A percentile compares a stretch with the other conserved stretches of the same genome.
Conservation (phyloP, 1,284 basidiomycete genomes). For the Blastosporella zonata region DNA sequence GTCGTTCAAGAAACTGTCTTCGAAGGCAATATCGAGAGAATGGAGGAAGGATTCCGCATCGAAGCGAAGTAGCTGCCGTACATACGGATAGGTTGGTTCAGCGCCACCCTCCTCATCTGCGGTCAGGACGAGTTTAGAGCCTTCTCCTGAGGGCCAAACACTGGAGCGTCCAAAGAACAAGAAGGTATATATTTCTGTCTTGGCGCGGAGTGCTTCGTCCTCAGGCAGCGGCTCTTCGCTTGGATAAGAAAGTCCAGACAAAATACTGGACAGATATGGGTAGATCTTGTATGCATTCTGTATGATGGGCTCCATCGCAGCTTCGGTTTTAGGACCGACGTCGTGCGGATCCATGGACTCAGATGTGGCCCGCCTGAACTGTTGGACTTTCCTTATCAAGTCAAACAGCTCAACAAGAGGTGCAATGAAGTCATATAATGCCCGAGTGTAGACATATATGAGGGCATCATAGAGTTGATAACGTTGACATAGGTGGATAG, state of each 20-base stretch:
- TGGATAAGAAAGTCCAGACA: constrained; percentile 89
- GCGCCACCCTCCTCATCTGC: constrained; percentile 65
- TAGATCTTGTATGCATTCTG: constrained; percentile 91
- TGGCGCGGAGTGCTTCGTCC: constrained; percentile 64
- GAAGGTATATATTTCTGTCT: constrained; percentile 74
- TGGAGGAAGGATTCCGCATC: constrained; percentile 96
- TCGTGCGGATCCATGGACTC: constrained; percentile 31
- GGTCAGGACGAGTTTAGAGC: constrained; percentile 71
- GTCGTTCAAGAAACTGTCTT: constrained; percentile 89
- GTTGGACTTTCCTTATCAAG: constrained; percentile 71
- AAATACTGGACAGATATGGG: constrained; percentile 82
- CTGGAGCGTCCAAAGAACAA: constrained; percentile 81
- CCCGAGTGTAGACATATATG: constrained; percentile 90
- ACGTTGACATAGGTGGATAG: constrained; percentile 80
- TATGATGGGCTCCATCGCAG: constrained; percentile 55
- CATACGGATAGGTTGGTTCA: constrained; percentile 88
- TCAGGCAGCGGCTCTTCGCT: constrained; percentile 71
- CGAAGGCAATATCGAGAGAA: constrained; percentile 91
- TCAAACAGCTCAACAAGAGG: constrained; percentile 85
- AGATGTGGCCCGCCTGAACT: constrained; percentile 40
- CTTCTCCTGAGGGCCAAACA: constrained; percentile 74
- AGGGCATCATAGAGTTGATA: constrained; percentile 90
- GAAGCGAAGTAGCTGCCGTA: constrained; percentile 80
- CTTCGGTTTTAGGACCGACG: constrained; percentile 31
- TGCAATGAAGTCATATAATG: constrained; percentile 85